Base-by-base conservation (phyloP, 306 rosid species). In the Luffa acutangula region DNA sequence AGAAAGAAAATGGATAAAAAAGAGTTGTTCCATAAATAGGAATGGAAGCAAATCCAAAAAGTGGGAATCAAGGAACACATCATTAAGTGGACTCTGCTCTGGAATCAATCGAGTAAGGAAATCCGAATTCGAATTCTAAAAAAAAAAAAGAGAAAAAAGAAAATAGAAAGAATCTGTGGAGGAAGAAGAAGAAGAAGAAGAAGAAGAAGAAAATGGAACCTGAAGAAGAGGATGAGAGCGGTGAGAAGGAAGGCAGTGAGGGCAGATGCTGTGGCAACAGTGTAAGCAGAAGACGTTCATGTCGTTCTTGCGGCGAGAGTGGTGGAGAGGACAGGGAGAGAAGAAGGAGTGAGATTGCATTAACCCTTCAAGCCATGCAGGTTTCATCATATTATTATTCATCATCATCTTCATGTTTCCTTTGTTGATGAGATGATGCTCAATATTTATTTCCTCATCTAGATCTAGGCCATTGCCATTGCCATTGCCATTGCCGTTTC, bases 241-340 rank as follows among this genome's bases (percentile, higher is more conserved):
- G 84, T 92, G 98, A 20, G 89, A 82, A 56, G 96, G 87, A 78
- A 94, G 87, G 82, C 98, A 94, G 97, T 94, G 96, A 57, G 94
- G 94, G 98, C 98, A 94, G 81, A 94, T 85, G 87, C 86, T 83
- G 80, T 89, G 91, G 87, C 97, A 91, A 83, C 97, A 93, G 91
- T 89, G 89, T 81, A 93, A 81, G 88, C 98, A 93, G 71, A 91
- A 93, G 76, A 93, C 86, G 97, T 93, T 93, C 92, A 88, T 91
- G 88, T 93, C 97, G 93, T 90, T 93, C 93, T 93, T 93, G 92
- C 97, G 85, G 80, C 89, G 90, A 86, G 81, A 82, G 39, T 80
- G 62, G 85, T 93, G 98, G 96, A 83, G 89, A 91, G 90, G 96
- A 90, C 98, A 93, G 17, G 75, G 92, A 65, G 93, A 89, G 89